These are phyloP conservation scores for Spizellomyces sp. DNA, from an alignment of 192 early-diverging fungal species.

Conservation along the genomic window DNA sequence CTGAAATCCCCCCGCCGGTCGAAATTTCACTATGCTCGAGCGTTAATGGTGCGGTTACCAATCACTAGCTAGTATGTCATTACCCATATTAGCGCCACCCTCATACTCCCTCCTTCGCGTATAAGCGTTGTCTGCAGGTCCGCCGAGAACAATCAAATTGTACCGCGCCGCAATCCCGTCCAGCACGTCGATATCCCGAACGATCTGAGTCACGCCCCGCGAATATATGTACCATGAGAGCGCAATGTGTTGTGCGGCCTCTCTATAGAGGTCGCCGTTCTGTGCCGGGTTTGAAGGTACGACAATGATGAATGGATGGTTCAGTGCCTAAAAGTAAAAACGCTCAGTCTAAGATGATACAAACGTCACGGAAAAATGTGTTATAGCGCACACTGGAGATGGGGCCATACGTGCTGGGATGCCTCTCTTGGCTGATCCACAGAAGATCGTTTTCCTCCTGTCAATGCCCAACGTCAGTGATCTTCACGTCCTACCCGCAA, in stretches of 20 bases:
- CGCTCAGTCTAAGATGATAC: too few relatives aligned
- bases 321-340: constrained; percentile 32
- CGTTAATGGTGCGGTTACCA: neutral
- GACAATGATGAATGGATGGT: constrained; percentile 55
- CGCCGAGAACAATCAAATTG: constrained; percentile 68
- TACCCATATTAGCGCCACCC: constrained; percentile 46
- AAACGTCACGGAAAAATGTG: too few relatives aligned
- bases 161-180: constrained; percentile 39
- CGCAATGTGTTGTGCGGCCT: constrained; percentile 60
- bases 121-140: constrained; percentile 56
- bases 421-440: constrained; percentile 53
- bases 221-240: constrained; percentile 70
- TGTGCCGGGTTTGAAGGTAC: constrained; percentile 37
- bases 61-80: neutral
- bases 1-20: constrained; percentile 44
- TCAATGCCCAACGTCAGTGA: neutral
- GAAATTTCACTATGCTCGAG: constrained; percentile 42
- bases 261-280: constrained; percentile 32
- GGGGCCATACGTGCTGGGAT: constrained; percentile 70
- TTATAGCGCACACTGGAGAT: constrained; percentile 37
- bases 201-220: constrained; percentile 58
- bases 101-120: constrained; percentile 46
- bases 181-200: constrained; percentile 57
- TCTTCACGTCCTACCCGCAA: neutral
- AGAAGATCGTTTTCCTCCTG: constrained; percentile 29